Evolutionary conservation across 768 basidiomycete species (phyloP).

Genomic region (Flagelloscypha sp.): DNA sequence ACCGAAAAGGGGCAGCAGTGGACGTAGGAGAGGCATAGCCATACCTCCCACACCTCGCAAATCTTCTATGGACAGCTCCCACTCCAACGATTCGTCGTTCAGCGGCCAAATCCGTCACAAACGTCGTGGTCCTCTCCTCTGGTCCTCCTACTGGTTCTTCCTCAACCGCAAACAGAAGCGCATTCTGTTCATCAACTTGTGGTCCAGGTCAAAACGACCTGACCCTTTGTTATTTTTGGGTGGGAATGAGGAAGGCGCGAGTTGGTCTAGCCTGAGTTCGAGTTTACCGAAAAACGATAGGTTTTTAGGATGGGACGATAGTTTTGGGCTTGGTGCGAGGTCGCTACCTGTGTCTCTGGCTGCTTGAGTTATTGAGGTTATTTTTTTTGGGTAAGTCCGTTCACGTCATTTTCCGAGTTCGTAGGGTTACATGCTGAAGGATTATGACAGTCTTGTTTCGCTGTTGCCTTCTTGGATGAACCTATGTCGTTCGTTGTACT

Average conservation of each 20-base stretch:
- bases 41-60: constrained; percentile 33
- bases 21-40: constrained; percentile 27
- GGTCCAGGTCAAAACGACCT: constrained; percentile 70
- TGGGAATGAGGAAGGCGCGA: constrained; percentile 25
- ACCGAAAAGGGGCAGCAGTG: constrained; percentile 44
- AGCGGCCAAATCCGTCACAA: constrained; percentile 35
- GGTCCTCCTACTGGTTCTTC: constrained; percentile 98
- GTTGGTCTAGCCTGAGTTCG: constrained; percentile 28
- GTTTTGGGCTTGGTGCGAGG: constrained; percentile 73
- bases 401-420: too few relatives aligned
- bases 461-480: too few relatives aligned
- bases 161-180: constrained; percentile 88
- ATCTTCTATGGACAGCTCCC: constrained; percentile 28
- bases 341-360: constrained; percentile 61
- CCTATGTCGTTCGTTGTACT: too few relatives aligned
- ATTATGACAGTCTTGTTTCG: too few relatives aligned
- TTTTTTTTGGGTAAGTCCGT: too few relatives aligned
- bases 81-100: constrained; percentile 27
- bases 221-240: constrained; percentile 43
- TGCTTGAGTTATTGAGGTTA: too few relatives aligned
- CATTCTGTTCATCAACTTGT: constrained; percentile 84
- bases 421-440: too few relatives aligned
- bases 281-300: constrained; percentile 44
- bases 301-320: constrained; percentile 77
- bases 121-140: constrained; percentile 72